A percentile compares a stretch with the other conserved stretches of the same genome.
phyloP scores from a whole-genome alignment of 2,329 filamentous ascomycete species.

The Nemania diffusa region DNA sequence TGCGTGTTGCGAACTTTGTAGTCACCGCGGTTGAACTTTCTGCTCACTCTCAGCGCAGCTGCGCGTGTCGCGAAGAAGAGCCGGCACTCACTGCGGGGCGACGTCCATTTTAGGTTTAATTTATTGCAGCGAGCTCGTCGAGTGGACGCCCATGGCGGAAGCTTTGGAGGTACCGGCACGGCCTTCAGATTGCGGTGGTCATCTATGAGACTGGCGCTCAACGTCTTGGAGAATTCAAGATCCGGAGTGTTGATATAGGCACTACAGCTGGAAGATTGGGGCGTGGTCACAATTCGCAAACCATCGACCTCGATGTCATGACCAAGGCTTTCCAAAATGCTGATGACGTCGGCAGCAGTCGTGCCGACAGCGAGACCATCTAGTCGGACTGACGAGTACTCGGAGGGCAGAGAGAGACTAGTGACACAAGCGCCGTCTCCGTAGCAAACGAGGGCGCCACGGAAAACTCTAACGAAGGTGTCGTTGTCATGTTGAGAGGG shows the following conservation, averaged over 20 bases:
- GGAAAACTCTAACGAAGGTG: slow-evolving; percentile 22
- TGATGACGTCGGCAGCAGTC: slow-evolving; percentile 19
- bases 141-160: slow-evolving; percentile 31
- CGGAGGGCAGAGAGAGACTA: slow-evolving; percentile 18
- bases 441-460: slow-evolving; percentile 27
- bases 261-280: slow-evolving; percentile 21
- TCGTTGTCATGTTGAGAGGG: slow-evolving; percentile 12
- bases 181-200: slow-evolving; percentile 13
- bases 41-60: slow-evolving; percentile 6
- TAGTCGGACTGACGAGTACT: slow-evolving; percentile 29
- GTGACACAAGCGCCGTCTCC: slow-evolving; percentile 32
- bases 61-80: background rate
- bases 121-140: slow-evolving; percentile 29
- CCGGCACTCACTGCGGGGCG: background rate
- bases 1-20: slow-evolving; percentile 12
- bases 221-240: slow-evolving; percentile 22
- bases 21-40: slow-evolving; percentile 27
- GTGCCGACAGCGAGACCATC: slow-evolving; percentile 20
- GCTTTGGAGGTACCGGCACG: slow-evolving; percentile 23
- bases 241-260: slow-evolving; percentile 29
- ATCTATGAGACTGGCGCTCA: slow-evolving; percentile 16
- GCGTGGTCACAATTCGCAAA: slow-evolving; percentile 18
- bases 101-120: slow-evolving; percentile 21
- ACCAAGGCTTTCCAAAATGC: slow-evolving; percentile 18
- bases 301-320: slow-evolving; percentile 31